phyloP scores from a whole-genome alignment of 371 early-diverging fungal genomes.

The Conidiobolus coronatus region DNA sequence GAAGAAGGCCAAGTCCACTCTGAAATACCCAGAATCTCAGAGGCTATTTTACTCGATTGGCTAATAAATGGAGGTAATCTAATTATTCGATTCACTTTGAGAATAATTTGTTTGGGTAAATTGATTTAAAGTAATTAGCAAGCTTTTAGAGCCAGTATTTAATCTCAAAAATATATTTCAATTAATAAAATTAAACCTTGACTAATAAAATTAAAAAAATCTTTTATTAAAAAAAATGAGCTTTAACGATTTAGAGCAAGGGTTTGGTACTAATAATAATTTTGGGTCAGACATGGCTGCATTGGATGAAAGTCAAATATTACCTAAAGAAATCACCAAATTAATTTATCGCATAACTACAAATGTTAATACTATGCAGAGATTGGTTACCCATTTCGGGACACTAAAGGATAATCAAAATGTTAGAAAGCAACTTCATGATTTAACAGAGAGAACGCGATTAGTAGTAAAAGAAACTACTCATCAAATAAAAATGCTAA shows the following conservation, averaged over 20 bases:
- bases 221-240: constrained; percentile 14
- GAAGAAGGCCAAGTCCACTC: background rate
- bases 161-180: too few relatives aligned
- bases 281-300: background rate
- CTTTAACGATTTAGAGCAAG: constrained; percentile 28
- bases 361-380: constrained; percentile 60
- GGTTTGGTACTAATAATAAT: constrained; percentile 10
- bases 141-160: too few relatives aligned
- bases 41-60: background rate
- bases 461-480: constrained; percentile 58
- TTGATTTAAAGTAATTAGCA: too few relatives aligned
- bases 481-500: constrained; percentile 39
- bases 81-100: too few relatives aligned
- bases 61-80: background rate
- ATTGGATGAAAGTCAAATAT: constrained; percentile 16
- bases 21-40: background rate
- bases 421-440: constrained; percentile 46
- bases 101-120: too few relatives aligned
- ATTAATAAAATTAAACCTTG: background rate
- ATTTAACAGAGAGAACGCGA: constrained; percentile 55
- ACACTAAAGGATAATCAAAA: constrained; percentile 51
- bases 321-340: constrained; percentile 34
- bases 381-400: constrained; percentile 52
- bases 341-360: constrained; percentile 49
- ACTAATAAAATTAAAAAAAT: background rate